Evolutionary conservation across 2,329 filamentous ascomycete species (phyloP).

Genomic region (Plectosphaerella cucumerina): DNA sequence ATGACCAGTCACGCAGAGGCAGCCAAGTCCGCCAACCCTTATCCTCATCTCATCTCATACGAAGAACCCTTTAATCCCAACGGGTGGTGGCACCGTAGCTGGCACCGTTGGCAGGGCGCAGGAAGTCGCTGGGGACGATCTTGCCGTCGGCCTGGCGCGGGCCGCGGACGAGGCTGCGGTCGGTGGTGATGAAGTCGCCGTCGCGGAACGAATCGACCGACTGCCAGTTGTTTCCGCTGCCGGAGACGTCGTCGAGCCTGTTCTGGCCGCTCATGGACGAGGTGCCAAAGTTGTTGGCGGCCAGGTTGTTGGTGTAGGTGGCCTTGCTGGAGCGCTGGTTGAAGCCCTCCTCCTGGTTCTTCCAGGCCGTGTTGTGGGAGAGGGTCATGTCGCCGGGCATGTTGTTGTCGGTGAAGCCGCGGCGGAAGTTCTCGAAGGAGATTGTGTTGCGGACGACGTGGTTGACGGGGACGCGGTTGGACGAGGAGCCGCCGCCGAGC

Average conservation of each 20-base stretch:
- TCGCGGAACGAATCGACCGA: constrained; percentile 1
- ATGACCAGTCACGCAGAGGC: background rate
- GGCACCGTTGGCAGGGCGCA: constrained; percentile 6
- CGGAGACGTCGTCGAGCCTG: constrained; percentile 5
- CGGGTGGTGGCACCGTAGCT: constrained; percentile 7
- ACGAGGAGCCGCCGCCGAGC: constrained; percentile 32
- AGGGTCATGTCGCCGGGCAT: constrained; percentile 33
- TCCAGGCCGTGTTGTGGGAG: constrained; percentile 38
- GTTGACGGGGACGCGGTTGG: constrained; percentile 29
- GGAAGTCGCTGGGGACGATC: constrained; percentile 9
- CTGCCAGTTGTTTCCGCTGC: constrained; percentile 9
- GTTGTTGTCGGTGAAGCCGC: constrained; percentile 43
- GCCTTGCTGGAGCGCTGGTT: constrained; percentile 12
- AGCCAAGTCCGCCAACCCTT: background rate
- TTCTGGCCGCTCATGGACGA: constrained; percentile 4
- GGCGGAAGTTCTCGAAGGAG: constrained; percentile 36
- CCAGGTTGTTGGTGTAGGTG: constrained; percentile 10
- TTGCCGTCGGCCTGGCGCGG: constrained; percentile 8
- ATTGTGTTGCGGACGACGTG: constrained; percentile 39
- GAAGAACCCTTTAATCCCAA: constrained; percentile 3
- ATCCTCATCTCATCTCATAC: background rate
- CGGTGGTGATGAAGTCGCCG: constrained; percentile 8
- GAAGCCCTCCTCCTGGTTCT: constrained; percentile 36
- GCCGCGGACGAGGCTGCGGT: constrained; percentile 4
- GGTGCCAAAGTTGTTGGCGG: constrained; percentile 6